Evolutionary conservation across 2,329 filamentous ascomycete genomes (phyloP).

Genomic region (Neopestalotiopsis rosae): DNA sequence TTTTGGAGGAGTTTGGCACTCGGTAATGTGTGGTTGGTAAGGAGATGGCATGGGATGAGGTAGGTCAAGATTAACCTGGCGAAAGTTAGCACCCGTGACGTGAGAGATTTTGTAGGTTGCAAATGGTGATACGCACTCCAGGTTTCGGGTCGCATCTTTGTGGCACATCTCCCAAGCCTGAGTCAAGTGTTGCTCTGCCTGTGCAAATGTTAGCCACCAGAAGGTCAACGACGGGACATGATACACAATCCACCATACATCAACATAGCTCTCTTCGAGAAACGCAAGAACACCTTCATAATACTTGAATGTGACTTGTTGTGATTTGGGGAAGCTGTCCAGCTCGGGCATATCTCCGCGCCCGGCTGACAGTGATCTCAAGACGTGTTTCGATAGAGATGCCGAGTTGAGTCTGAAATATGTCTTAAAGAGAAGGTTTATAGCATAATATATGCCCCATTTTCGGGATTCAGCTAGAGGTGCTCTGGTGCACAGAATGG

Average conservation of each 20-base stretch:
- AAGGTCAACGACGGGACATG: neutral
- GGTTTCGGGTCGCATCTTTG: conserved; percentile 73
- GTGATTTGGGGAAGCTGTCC: conserved; percentile 81
- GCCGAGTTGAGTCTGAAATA: conserved; percentile 96
- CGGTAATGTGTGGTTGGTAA: conserved; percentile 87
- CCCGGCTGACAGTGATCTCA: conserved; percentile 82
- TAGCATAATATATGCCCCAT: conserved; percentile 96
- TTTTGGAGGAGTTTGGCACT: conserved; percentile 72
- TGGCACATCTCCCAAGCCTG: conserved; percentile 86
- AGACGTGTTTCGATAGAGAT: conserved; percentile 85
- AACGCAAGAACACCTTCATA: conserved; percentile 95
- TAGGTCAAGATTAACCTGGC: conserved; percentile 87
- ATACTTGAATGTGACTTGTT: conserved; percentile 95
- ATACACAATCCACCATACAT: conserved; percentile 51
- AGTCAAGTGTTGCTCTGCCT: conserved; percentile 82
- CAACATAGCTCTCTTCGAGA: conserved; percentile 88
- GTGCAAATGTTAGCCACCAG: conserved; percentile 13
- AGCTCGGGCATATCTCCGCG: conserved; percentile 81
- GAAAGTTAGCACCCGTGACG: conserved; percentile 28
- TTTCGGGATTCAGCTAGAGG: conserved; percentile 89
- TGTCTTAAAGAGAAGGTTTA: conserved; percentile 96
- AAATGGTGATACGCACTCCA: conserved; percentile 67
- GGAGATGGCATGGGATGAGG: conserved; percentile 88
- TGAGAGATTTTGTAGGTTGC: neutral
- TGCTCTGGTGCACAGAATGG: conserved; percentile 57